Base-by-base conservation (phyloP, 441 rosid genomes). In the Adansonia grandidieri region DNA sequence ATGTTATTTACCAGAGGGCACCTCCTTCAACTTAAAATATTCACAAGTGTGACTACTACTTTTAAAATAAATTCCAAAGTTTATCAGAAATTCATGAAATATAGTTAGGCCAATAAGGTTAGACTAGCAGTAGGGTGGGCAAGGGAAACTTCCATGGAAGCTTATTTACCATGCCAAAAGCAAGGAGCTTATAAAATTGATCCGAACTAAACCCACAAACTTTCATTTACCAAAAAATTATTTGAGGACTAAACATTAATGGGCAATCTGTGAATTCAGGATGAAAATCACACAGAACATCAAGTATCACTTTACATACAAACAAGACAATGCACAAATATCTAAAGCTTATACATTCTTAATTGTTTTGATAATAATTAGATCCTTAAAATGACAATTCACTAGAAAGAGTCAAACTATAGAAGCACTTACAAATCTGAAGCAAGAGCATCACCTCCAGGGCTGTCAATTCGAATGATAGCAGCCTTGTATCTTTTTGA, bases 381-480 rank as follows among this genome's bases (percentile, higher is more conserved):
- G 40, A 64, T 51, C 63, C 44, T 24, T 20, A 69, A 32, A 71
- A 75, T 32, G 71, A 14, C 13, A 62, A 14, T 24, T 22, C 54
- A 63, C 6, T 19, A 64, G 37, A 37, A 65, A 51, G 70, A 42
- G 77, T 76, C 40, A 19, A 37, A 65, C 32, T 44, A 50, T 22
- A 81, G 63, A 66, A 83, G 76, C 67, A 93, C 99, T 95, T 91
- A 95, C 99, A 95, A 86, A 87, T 95, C 99, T 82, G 99, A 95
- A 82, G 99, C 99, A 73, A 95, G 96, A 80, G 98, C 99, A 89
- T 93, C 99, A 45, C 99, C 98, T 82, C 99, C 99, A 69, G 98
- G 99, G 84, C 99, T 96, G 83, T 96, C 97, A 74, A 96, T 96
- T 77, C 99, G 92, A 76, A 96, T 86, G 81, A 96, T 85, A 80